A percentile compares a stretch with the other conserved stretches of the same genome.
These are phyloP conservation scores for Achaetomium macrosporum DNA, from an alignment of 2,329 filamentous ascomycete genomes.

Conservation along the genomic window DNA sequence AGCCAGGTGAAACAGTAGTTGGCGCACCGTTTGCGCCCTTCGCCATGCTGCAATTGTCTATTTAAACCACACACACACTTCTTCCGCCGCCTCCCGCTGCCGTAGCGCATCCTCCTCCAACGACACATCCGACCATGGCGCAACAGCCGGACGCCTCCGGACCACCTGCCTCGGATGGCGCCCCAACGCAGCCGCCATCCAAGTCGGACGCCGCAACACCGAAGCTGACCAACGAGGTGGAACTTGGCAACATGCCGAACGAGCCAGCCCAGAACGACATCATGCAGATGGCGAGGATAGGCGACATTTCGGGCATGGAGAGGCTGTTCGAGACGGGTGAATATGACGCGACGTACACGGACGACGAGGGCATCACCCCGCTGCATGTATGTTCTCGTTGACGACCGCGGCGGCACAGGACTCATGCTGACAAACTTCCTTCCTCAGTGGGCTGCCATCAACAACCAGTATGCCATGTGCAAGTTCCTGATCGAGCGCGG, in stretches of 20 bases:
- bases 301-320: conserved; percentile 81
- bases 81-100: neutral
- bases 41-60: conserved; percentile 1
- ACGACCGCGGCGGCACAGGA: neutral
- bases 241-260: conserved; percentile 46
- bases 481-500: conserved; percentile 82
- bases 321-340: conserved; percentile 80
- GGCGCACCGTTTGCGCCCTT: neutral
- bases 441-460: conserved; percentile 90
- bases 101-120: neutral
- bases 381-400: conserved; percentile 66
- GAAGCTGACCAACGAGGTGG: conserved; percentile 52
- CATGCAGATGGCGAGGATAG: conserved; percentile 89
- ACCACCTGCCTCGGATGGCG: conserved; percentile 34
- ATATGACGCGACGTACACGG: conserved; percentile 74
- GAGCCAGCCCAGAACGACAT: conserved; percentile 64
- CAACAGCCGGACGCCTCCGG: conserved; percentile 37
- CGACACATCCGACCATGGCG: conserved; percentile 33
- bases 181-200: conserved; percentile 49
- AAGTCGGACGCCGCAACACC: conserved; percentile 37
- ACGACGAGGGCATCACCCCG: conserved; percentile 91
- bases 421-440: neutral
- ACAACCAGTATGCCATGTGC: conserved; percentile 97
- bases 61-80: neutral
- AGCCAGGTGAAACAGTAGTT: neutral